A percentile compares a stretch with the other conserved stretches of the same genome.
Evolutionary conservation across 768 basidiomycete genomes (phyloP).

Genomic region (Hygrophorus pudorinus): DNA sequence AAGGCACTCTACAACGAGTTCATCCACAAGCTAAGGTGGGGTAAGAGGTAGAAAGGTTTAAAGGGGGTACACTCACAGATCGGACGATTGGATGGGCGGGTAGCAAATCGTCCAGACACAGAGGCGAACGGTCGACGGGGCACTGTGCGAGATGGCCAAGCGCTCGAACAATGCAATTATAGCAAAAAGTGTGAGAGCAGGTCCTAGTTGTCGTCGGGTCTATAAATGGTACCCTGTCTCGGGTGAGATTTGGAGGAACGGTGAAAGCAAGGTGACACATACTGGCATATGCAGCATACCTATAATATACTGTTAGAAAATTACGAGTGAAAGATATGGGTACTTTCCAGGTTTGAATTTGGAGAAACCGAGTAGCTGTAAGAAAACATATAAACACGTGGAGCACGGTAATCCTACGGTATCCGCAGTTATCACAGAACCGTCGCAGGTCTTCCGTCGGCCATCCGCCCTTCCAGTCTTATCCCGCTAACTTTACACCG

Average conservation of each 20-base stretch:
- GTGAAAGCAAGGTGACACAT: conserved; percentile 8
- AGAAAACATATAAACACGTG: conserved; percentile 14
- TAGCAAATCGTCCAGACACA: conserved; percentile 45
- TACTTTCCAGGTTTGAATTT: conserved; percentile 57
- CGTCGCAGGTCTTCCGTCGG: too few relatives aligned
- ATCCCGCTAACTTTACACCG: too few relatives aligned
- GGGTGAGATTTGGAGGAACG: background rate
- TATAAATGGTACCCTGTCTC: conserved; percentile 54
- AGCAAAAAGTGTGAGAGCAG: conserved; percentile 82
- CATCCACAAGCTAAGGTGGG: conserved; percentile 61
- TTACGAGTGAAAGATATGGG: background rate
- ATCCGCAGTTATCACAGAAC: too few relatives aligned
- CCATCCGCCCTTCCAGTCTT: too few relatives aligned
- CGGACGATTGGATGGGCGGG: conserved; percentile 71
- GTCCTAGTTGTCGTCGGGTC: conserved; percentile 66
- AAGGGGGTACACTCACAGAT: conserved; percentile 37
- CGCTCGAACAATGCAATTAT: conserved; percentile 67
- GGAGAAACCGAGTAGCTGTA: conserved; percentile 53
- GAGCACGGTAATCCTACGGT: too few relatives aligned
- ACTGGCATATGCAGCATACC: conserved; percentile 78
- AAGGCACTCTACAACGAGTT: conserved; percentile 66
- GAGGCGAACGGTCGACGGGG: conserved; percentile 72
- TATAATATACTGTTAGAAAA: conserved; percentile 16
- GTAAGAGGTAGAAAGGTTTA: background rate
- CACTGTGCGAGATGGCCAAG: conserved; percentile 62